phyloP scores from a whole-genome alignment of 345 rosid species.

The Arabidopsis suecica region DNA sequence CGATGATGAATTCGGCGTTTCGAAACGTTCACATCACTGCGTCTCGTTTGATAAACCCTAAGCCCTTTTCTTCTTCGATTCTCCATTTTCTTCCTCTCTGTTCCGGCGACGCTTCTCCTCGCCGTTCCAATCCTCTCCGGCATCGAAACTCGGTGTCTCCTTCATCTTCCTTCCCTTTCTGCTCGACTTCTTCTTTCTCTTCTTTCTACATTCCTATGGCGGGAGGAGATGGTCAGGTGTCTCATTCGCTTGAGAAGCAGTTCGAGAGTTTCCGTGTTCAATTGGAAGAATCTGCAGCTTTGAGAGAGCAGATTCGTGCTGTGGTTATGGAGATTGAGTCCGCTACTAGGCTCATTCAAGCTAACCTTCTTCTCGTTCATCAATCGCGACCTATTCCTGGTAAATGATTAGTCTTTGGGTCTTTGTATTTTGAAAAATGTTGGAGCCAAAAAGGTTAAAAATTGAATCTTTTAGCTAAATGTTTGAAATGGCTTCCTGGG shows the following conservation, averaged over 20 bases:
- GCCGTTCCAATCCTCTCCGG: constrained; percentile 25
- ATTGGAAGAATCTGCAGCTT: constrained; percentile 73
- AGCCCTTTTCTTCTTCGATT: constrained; percentile 38
- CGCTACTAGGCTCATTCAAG: constrained; percentile 67
- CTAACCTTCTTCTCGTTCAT: constrained; percentile 81
- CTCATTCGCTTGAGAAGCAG: constrained; percentile 67
- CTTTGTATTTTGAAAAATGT: neutral
- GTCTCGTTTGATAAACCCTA: constrained; percentile 59
- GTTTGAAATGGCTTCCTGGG: neutral
- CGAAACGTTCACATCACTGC: constrained; percentile 50
- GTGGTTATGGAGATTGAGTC: constrained; percentile 83
- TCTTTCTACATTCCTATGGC: constrained; percentile 56
- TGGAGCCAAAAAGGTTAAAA: neutral
- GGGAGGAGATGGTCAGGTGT: constrained; percentile 47
- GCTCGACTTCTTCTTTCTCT: constrained; percentile 31
- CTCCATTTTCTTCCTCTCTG: constrained; percentile 39
- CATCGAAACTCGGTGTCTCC: neutral
- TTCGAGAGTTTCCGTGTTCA: constrained; percentile 75
- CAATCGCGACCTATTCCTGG: constrained; percentile 88
- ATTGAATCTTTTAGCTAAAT: constrained; percentile 7
- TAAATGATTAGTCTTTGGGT: constrained; percentile 34
- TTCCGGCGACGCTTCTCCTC: constrained; percentile 26
- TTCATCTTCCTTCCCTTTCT: constrained; percentile 5
- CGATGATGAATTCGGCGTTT: constrained; percentile 55
- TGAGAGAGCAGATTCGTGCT: constrained; percentile 75